phyloP scores from a whole-genome alignment of 2,329 filamentous ascomycete genomes.

The Dactylellina parvicollis region DNA sequence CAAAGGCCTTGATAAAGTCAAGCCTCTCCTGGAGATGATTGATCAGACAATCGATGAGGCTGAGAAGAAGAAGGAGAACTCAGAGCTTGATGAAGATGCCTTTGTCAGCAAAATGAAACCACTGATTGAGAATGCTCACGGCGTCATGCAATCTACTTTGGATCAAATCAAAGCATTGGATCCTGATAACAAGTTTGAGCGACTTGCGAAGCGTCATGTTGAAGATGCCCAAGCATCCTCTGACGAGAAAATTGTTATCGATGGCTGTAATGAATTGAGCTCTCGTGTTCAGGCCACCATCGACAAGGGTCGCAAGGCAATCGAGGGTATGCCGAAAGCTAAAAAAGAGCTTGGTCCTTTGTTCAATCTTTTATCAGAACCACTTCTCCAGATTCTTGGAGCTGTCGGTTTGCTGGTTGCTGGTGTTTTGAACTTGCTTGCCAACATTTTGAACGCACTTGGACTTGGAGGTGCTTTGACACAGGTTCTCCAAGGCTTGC shows the following conservation, averaged over 20 bases:
- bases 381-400: conserved; percentile 88
- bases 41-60: conserved; percentile 82
- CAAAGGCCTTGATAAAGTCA: conserved; percentile 82
- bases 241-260: conserved; percentile 85
- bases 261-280: conserved; percentile 77
- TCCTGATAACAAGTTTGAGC: conserved; percentile 84
- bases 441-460: conserved; percentile 79
- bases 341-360: conserved; percentile 95
- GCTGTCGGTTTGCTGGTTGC: conserved; percentile 79
- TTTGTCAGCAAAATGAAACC: conserved; percentile 87
- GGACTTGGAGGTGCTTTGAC: conserved; percentile 85
- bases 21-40: conserved; percentile 87
- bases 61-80: conserved; percentile 76
- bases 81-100: conserved; percentile 85
- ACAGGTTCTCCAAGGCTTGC: conserved; percentile 78
- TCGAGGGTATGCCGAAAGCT: conserved; percentile 89
- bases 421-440: conserved; percentile 85
- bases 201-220: conserved; percentile 83
- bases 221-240: conserved; percentile 76
- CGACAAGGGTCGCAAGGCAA: conserved; percentile 86
- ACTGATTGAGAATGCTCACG: conserved; percentile 84
- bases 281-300: conserved; percentile 77
- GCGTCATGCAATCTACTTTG: conserved; percentile 85
- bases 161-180: conserved; percentile 87
- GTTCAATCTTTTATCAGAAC: conserved; percentile 80